Percentiles rank a stretch among this genome's conserved stretches.
Evolutionary conservation across 768 basidiomycete species (phyloP).

Genomic region (Trametes cingulata): DNA sequence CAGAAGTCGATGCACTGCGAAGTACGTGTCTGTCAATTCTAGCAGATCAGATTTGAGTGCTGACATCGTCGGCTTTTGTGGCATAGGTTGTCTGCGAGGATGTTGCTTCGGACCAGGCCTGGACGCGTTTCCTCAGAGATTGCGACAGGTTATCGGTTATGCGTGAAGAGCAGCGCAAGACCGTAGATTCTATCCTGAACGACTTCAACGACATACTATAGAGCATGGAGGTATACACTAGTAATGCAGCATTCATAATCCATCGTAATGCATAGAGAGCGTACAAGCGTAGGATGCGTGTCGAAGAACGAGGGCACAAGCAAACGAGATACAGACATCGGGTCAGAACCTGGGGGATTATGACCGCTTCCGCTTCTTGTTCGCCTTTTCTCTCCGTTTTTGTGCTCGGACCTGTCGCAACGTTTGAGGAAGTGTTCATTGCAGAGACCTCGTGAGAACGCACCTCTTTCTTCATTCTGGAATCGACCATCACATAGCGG

Average conservation of each 20-base stretch:
- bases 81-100: constrained; percentile 49
- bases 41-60: neutral
- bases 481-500: constrained; percentile 91
- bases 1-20: constrained; percentile 53
- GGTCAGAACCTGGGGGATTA: constrained; percentile 21
- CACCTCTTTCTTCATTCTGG: constrained; percentile 93
- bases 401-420: constrained; percentile 69
- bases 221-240: constrained; percentile 9
- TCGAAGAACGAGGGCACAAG: neutral
- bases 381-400: constrained; percentile 77
- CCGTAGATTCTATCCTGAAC: neutral
- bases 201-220: neutral
- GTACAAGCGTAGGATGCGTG: constrained; percentile 1
- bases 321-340: neutral
- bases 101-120: constrained; percentile 38
- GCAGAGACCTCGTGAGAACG: constrained; percentile 24
- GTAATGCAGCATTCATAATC: constrained; percentile 11
- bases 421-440: neutral
- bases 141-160: constrained; percentile 46
- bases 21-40: constrained; percentile 38
- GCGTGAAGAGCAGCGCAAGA: constrained; percentile 18
- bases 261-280: constrained; percentile 9
- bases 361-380: constrained; percentile 55
- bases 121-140: constrained; percentile 45
- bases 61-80: neutral